Evolutionary conservation across 2,329 filamentous ascomycete species (phyloP), one percentile per base, ranked within the genome.

Genomic region (Tolypocladium ovalisporum): DNA sequence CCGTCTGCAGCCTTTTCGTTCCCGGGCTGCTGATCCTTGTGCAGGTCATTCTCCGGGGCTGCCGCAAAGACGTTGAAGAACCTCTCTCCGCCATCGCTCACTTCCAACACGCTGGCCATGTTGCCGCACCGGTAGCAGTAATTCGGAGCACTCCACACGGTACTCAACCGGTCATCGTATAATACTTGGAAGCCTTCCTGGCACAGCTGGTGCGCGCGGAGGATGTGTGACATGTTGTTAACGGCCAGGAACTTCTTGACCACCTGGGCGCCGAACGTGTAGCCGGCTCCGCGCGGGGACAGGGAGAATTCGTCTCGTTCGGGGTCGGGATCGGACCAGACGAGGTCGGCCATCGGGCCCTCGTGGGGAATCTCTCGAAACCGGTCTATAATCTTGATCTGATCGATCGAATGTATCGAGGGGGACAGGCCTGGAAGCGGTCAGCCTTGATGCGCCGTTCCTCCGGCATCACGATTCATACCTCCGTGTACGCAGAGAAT

Each of bases 351-450:
- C 94, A 99, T 99, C 37, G 94, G 94, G 0, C 94, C 94, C 74
- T 99, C 94, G 75, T 99, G 94, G 6, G 94, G 94, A 59, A 99
- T 99, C 71, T 99, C 94, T 64, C 94, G 87, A 78, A 97, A 99
- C 52, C 94, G 90, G 75, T 99, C 94, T 70, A 99, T 97, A 72
- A 99, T 96, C 74, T 99, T 97, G 75, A 99, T 97, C 75, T 99
- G 94, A 72, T 99, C 94, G 70, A 99, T 97, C 51, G 90, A 96
- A 74, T 99, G 94, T 70, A 99, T 97, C 35, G 88, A 92, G 1
- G 89, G 89, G 1, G 88, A 92, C 24, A 94, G 81, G 27, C 89
- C 87, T 88, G 61, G 10, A 6, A 27, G 8, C 22, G 10, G 40
- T 57, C 4, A 58, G 44, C 47, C 61, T 3, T 7, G 39, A 34